Percentiles rank a stretch among this genome's conserved stretches.
These are phyloP conservation scores for Cordyceps farinosa DNA, from an alignment of 2,329 filamentous ascomycete genomes.

Conservation along the genomic window DNA sequence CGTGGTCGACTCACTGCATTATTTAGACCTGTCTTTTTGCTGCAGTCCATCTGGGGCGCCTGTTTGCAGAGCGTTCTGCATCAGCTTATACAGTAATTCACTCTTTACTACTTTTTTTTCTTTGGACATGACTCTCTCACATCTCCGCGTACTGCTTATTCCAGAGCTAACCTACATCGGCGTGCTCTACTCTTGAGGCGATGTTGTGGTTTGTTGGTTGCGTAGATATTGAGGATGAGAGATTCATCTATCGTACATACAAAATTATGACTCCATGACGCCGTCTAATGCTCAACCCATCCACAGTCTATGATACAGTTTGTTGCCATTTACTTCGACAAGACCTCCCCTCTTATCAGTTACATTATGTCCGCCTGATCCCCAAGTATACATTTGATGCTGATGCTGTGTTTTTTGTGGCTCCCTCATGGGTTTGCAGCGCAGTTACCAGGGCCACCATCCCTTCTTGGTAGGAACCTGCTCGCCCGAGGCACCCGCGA, in stretches of 20 bases:
- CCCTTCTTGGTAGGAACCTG: slow-evolving; percentile 42
- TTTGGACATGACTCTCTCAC: not conserved
- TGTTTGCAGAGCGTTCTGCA: slow-evolving; percentile 13
- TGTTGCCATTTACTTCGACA: slow-evolving; percentile 28
- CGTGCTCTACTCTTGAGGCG: no score
- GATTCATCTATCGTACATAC: slow-evolving; percentile 15
- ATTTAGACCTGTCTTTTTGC: slow-evolving; percentile 2
- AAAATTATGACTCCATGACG: slow-evolving; percentile 19
- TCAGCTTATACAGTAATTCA: slow-evolving; percentile 3
- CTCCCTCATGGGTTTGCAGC: not conserved
- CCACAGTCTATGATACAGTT: slow-evolving; percentile 38
- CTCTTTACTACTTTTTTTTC: not conserved
- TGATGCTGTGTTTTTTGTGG: slow-evolving; percentile 15
- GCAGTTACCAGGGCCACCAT: slow-evolving; percentile 42
- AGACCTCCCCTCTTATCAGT: slow-evolving; percentile 15
- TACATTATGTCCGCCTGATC: slow-evolving; percentile 1
- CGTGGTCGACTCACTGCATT: not conserved
- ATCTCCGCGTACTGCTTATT: no score
- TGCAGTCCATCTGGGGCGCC: not conserved
- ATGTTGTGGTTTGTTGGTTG: slow-evolving; percentile 4
- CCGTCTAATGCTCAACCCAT: slow-evolving; percentile 29
- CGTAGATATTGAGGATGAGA: slow-evolving; percentile 15
- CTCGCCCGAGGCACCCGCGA: slow-evolving; percentile 29
- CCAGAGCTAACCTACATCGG: not conserved
- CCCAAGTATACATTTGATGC: slow-evolving; percentile 12